Evolutionary conservation across 805 yeast species (phyloP).

Genomic region (Ascoidea asiatica): DNA sequence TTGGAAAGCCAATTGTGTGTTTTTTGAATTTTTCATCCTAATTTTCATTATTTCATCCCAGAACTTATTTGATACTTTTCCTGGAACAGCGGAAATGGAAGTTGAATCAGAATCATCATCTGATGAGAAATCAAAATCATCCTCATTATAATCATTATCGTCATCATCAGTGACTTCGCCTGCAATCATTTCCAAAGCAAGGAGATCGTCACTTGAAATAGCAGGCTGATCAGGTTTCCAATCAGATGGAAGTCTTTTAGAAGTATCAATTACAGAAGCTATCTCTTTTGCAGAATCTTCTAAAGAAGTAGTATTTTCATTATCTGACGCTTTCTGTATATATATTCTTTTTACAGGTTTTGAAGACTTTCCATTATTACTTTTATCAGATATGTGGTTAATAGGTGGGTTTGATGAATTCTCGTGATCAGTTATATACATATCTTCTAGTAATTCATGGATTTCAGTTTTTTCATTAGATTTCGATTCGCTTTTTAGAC

Average conservation of each 20-base stretch:
- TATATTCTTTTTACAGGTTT: too few relatives aligned
- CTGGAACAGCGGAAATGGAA: constrained; percentile 7
- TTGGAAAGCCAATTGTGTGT: too few relatives aligned
- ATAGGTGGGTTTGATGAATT: too few relatives aligned
- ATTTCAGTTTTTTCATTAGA: background rate
- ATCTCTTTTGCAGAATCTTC: background rate
- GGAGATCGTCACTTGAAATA: background rate
- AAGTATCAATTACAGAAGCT: background rate
- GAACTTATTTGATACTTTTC: background rate
- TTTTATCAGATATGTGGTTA: too few relatives aligned
- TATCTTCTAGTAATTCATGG: background rate
- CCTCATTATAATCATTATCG: constrained; percentile 17
- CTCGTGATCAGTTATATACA: too few relatives aligned
- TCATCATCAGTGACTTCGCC: constrained; percentile 11
- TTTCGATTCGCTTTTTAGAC: background rate
- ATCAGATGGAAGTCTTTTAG: background rate
- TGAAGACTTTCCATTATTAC: too few relatives aligned
- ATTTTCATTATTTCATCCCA: background rate
- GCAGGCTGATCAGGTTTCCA: background rate
- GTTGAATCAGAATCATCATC: constrained; percentile 7
- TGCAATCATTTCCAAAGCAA: constrained; percentile 11
- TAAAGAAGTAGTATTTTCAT: background rate
- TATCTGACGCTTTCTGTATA: background rate
- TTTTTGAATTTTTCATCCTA: background rate
- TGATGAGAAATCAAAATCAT: constrained; percentile 8